Conservation (phyloP, 2,329 filamentous ascomycete genomes). For the Camptophora hylomeconis region DNA sequence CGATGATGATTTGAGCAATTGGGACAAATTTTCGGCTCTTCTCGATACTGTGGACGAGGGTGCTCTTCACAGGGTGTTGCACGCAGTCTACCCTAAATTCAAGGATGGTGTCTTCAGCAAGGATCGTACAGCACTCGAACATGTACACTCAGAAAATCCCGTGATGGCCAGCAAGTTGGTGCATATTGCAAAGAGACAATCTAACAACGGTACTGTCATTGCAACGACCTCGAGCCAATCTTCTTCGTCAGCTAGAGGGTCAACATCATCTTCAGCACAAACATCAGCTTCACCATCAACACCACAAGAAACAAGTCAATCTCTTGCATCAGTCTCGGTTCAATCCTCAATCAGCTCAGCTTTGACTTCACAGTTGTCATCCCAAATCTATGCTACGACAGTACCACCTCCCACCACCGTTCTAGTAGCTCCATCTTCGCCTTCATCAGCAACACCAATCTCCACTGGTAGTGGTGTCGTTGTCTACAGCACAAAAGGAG, state of each 20-base stretch:
- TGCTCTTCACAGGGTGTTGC: constrained; percentile 53
- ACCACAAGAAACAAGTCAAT: constrained; percentile 1
- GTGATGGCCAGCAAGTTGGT: constrained; percentile 50
- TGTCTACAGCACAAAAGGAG: constrained; percentile 20
- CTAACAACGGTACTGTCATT: constrained; percentile 12
- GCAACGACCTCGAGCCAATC: constrained; percentile 5
- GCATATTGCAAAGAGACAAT: constrained; percentile 47
- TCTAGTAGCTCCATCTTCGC: constrained; percentile 13
- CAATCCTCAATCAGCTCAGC: constrained; percentile 5
- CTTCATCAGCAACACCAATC: constrained; percentile 13
- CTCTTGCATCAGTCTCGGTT: constrained; percentile 3
- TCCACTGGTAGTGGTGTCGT: constrained; percentile 15
- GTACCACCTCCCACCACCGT: constrained; percentile 15
- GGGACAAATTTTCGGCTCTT: constrained; percentile 38
- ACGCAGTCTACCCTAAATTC: constrained; percentile 50
- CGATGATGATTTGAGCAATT: constrained; percentile 13
- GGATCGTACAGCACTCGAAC: constrained; percentile 50
- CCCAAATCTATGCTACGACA: constrained; percentile 15
- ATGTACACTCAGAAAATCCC: constrained; percentile 47
- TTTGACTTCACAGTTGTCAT: constrained; percentile 15
- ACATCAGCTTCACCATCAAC: constrained; percentile 8
- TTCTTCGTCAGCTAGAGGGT: constrained; percentile 5
- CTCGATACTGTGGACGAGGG: constrained; percentile 44
- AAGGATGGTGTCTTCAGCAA: constrained; percentile 56
- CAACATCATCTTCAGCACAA: constrained; percentile 3